phyloP scores from a whole-genome alignment of 768 basidiomycete species.

The Amanita phalloides region DNA sequence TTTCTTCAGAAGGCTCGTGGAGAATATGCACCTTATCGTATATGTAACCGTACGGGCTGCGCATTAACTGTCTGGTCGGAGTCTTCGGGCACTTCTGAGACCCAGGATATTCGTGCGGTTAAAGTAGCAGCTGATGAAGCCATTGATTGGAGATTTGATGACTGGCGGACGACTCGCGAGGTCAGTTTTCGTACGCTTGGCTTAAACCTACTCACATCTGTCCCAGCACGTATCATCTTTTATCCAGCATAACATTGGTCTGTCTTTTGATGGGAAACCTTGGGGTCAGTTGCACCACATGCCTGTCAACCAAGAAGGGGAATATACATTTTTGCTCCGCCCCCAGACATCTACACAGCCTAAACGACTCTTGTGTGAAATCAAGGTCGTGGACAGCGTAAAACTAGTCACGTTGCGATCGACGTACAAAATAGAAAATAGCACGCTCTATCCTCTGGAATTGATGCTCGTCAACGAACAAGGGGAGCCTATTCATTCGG shows the following conservation, averaged over 20 bases:
- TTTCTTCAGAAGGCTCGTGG: slow-evolving; percentile 73
- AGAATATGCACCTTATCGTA: slow-evolving; percentile 86
- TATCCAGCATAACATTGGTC: slow-evolving; percentile 74
- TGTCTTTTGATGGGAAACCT: slow-evolving; percentile 74
- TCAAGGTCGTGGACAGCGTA: slow-evolving; percentile 83
- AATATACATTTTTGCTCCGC: slow-evolving; percentile 79
- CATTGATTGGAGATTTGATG: slow-evolving; percentile 94
- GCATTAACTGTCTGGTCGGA: slow-evolving; percentile 82
- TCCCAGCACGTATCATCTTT: slow-evolving; percentile 50
- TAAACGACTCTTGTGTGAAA: slow-evolving; percentile 79
- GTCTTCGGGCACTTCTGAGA: slow-evolving; percentile 38
- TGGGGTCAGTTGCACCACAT: slow-evolving; percentile 88
- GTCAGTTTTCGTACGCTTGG: slow-evolving; percentile 26
- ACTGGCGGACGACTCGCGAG: slow-evolving; percentile 91
- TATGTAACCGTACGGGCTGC: slow-evolving; percentile 87
- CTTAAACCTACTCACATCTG: slow-evolving; percentile 3
- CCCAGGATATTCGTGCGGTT: slow-evolving; percentile 38
- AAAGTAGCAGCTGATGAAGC: slow-evolving; percentile 65
- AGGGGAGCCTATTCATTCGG: slow-evolving; percentile 69
- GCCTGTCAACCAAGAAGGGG: slow-evolving; percentile 90
- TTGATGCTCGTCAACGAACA: slow-evolving; percentile 79
- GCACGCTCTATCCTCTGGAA: slow-evolving; percentile 87
- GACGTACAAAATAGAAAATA: slow-evolving; percentile 84
- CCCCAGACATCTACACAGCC: slow-evolving; percentile 67
- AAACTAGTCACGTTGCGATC: slow-evolving; percentile 93